Conservation (phyloP, 73 alveolate genomes). For the Paramecium tetraurelia region DNA sequence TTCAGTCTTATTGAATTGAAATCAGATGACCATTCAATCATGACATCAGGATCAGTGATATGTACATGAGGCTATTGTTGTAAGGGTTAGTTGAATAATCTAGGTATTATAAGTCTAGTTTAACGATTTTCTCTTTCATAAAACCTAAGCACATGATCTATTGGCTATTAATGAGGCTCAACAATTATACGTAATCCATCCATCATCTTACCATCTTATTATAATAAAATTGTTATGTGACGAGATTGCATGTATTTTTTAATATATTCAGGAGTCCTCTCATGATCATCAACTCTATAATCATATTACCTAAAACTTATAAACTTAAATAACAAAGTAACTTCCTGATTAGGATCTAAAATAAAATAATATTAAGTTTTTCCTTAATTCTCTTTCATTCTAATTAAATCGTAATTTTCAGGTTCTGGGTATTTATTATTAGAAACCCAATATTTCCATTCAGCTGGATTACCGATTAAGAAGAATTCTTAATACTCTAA, state of each 20-base stretch:
- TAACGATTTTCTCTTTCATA: constrained; percentile 62
- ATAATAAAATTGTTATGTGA: not conserved
- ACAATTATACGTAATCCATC: constrained; percentile 53
- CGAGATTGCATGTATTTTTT: constrained; percentile 25
- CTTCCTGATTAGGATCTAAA: constrained; percentile 9
- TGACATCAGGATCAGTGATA: constrained; percentile 6
- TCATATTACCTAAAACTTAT: constrained; percentile 30
- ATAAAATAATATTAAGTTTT: not conserved
- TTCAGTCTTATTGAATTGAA: constrained; percentile 40
- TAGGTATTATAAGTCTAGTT: constrained; percentile 42
- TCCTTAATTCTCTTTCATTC: not conserved
- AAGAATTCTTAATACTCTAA: constrained; percentile 17
- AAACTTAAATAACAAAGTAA: constrained; percentile 20
- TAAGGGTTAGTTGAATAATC: constrained; percentile 2
- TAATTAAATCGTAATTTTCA: not conserved
- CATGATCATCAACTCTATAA: not conserved
- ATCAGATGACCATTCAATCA: constrained; percentile 55
- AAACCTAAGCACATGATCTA: constrained; percentile 58
- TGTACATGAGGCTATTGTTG: not conserved
- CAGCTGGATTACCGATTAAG: not conserved
- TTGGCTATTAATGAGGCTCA: constrained; percentile 49
- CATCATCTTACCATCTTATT: constrained; percentile 30
- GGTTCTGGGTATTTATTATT: constrained; percentile 31
- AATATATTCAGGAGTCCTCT: not conserved
- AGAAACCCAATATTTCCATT: constrained; percentile 48